phyloP scores from a whole-genome alignment of 2,329 filamentous ascomycete genomes.

The Podosphaera xanthii region DNA sequence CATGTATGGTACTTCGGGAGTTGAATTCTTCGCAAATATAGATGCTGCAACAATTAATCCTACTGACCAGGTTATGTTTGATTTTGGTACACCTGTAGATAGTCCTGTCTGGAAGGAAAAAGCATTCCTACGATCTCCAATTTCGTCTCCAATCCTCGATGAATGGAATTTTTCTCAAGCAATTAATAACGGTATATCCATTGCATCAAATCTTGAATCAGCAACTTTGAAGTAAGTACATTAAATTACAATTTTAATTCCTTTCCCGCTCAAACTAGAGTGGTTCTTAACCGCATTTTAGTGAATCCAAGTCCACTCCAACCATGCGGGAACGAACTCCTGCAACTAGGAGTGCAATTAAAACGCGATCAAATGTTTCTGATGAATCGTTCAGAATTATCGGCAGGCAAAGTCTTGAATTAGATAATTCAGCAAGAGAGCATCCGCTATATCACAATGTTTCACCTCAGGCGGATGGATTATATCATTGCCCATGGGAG shows the following conservation, averaged over 20 bases:
- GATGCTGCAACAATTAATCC: conserved; percentile 6
- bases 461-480: conserved; percentile 42
- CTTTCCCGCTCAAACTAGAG: too few species aligned
- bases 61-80: conserved; percentile 10
- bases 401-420: conserved; percentile 13
- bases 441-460: conserved; percentile 51
- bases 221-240: conserved; percentile 15
- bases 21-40: conserved; percentile 9
- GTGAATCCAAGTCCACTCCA: conserved; percentile 14
- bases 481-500: conserved; percentile 85
- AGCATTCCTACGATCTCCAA: conserved; percentile 11
- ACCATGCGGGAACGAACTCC: conserved; percentile 12
- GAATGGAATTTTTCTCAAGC: conserved; percentile 10
- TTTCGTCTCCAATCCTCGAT: conserved; percentile 12
- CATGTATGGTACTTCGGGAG: conserved; percentile 9
- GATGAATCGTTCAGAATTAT: conserved; percentile 14
- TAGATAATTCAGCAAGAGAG: conserved; percentile 27
- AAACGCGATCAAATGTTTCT: conserved; percentile 9
- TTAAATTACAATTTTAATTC: too few species aligned
- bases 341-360: conserved; percentile 7
- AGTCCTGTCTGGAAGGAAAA: conserved; percentile 9
- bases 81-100: not conserved
- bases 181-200: conserved; percentile 12
- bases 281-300: not conserved
- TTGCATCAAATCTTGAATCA: conserved; percentile 12